Evolutionary conservation across 768 basidiomycete genomes (phyloP).

Genomic region (Strobilomyces echinocephalus): DNA sequence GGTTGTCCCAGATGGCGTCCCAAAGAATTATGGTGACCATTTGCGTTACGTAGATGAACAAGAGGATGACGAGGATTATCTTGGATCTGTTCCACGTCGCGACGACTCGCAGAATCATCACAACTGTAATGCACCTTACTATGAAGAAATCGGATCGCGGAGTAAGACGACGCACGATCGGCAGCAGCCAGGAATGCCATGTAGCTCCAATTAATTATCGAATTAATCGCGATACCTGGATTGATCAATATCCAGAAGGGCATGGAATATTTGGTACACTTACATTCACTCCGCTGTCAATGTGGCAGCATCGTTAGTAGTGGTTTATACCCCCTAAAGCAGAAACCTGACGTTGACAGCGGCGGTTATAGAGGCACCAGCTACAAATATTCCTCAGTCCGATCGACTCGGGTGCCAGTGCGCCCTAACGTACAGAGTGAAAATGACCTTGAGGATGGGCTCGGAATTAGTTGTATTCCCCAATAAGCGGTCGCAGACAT

Average conservation of each 20-base stretch:
- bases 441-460: not conserved
- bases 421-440: conserved; percentile 3
- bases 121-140: too few species aligned
- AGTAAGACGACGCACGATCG: conserved; percentile 10
- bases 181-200: conserved; percentile 10
- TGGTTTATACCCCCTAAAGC: not conserved
- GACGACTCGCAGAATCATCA: too few species aligned
- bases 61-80: too few species aligned
- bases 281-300: conserved; percentile 5
- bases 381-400: conserved; percentile 1
- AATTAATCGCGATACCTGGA: not conserved
- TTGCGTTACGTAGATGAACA: too few species aligned
- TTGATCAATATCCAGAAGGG: too few species aligned
- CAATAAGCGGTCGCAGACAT: too few species aligned
- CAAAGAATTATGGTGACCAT: not conserved
- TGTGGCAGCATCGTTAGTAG: not conserved
- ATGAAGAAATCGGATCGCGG: not conserved
- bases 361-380: conserved; percentile 1
- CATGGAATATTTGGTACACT: not conserved
- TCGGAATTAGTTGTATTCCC: not conserved
- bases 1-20: not conserved
- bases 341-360: conserved; percentile 2
- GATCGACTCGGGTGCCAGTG: not conserved
- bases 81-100: too few species aligned
- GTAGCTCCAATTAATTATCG: conserved; percentile 7